These are phyloP conservation scores for Tolypocladium cylindrosporum DNA, from an alignment of 2,329 filamentous ascomycete genomes.

Conservation along the genomic window DNA sequence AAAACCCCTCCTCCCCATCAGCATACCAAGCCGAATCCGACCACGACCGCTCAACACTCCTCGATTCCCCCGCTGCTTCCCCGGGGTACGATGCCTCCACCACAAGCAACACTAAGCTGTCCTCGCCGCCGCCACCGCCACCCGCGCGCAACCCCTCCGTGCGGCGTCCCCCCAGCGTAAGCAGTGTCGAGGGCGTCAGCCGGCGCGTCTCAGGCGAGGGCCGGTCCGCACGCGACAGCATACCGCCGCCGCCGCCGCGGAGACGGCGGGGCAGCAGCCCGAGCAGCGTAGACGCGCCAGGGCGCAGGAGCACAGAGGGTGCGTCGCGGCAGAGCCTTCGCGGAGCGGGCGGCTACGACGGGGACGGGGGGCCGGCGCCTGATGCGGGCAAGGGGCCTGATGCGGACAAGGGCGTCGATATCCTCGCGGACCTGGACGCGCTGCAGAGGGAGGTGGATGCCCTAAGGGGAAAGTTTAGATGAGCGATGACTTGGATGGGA, in stretches of 20 bases:
- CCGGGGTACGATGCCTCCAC: slow-evolving; percentile 6
- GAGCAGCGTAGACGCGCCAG: slow-evolving; percentile 27
- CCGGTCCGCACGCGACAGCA: slow-evolving; percentile 14
- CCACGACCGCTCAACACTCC: slow-evolving; percentile 1
- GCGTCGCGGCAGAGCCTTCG: slow-evolving; percentile 7
- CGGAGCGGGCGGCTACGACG: slow-evolving; percentile 8
- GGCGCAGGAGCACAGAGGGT: slow-evolving; percentile 23
- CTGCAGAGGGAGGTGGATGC: slow-evolving; percentile 70
- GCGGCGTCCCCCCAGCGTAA: slow-evolving; percentile 33
- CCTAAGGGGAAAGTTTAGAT: slow-evolving; percentile 27
- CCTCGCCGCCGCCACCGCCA: slow-evolving; percentile 29
- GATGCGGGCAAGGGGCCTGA: slow-evolving; percentile 6
- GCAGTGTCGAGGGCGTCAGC: slow-evolving; percentile 27
- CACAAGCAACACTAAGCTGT: slow-evolving; percentile 9
- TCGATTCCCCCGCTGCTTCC: not conserved
- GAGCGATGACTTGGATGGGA: slow-evolving; percentile 22
- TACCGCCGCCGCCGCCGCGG: slow-evolving; percentile 40
- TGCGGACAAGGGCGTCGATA: slow-evolving; percentile 38
- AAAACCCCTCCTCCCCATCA: slow-evolving; percentile 8
- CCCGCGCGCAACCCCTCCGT: slow-evolving; percentile 33
- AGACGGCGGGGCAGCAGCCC: slow-evolving; percentile 37
- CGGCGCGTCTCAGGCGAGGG: slow-evolving; percentile 10
- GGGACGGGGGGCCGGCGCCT: not conserved
- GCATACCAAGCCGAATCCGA: slow-evolving; percentile 11
- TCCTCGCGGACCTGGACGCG: slow-evolving; percentile 61